These are phyloP conservation scores for Naganishia vishniacii DNA, from an alignment of 768 basidiomycete genomes.

Conservation along the genomic window DNA sequence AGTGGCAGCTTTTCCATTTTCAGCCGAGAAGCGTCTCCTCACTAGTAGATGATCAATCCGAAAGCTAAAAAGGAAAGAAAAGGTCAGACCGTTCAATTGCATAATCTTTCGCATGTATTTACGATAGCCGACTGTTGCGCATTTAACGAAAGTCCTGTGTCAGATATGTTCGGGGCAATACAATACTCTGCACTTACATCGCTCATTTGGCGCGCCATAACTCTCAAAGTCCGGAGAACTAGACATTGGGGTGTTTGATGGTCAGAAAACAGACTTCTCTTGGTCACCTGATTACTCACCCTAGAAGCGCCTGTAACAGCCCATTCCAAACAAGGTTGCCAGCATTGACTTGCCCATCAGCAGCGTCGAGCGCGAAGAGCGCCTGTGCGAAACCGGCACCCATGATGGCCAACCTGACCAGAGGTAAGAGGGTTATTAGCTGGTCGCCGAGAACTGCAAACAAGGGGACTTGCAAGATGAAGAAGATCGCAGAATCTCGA, in stretches of 20 bases:
- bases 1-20: no score
- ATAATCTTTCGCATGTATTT: no score
- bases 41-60: slow-evolving; percentile 69
- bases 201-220: slow-evolving; percentile 35
- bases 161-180: no score
- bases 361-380: slow-evolving; percentile 81
- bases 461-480: slow-evolving; percentile 56
- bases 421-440: slow-evolving; percentile 12
- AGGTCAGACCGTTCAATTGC: neutral
- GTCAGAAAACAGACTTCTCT: no score
- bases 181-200: no score
- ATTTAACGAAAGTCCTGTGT: no score
- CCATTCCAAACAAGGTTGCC: slow-evolving; percentile 60
- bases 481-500: slow-evolving; percentile 84
- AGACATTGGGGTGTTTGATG: neutral
- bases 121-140: no score
- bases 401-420: slow-evolving; percentile 62
- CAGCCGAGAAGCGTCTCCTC: no score
- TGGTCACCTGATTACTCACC: slow-evolving; percentile 54
- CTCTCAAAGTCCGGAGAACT: slow-evolving; percentile 49
- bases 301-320: slow-evolving; percentile 73
- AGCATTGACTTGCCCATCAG: slow-evolving; percentile 67
- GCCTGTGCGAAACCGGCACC: slow-evolving; percentile 67
- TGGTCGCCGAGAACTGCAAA: slow-evolving; percentile 29
- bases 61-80: slow-evolving; percentile 34